phyloP scores from a whole-genome alignment of 2,329 filamentous ascomycete species.

The Xenoacremonium recifei region DNA sequence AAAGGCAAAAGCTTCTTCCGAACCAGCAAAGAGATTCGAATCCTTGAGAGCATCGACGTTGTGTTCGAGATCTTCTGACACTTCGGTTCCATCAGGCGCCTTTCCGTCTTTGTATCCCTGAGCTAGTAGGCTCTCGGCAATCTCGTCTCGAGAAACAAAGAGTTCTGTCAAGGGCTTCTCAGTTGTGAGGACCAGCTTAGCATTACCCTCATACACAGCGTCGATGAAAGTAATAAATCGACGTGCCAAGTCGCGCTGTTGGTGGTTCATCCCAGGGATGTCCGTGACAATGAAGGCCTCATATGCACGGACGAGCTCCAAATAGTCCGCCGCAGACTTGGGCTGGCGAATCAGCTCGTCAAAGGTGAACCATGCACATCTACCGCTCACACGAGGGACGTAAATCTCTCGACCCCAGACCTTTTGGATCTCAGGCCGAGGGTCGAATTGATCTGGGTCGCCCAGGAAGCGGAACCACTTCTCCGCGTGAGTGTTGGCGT shows the following conservation, averaged over 20 bases:
- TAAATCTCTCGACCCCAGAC: constrained; percentile 92
- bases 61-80: constrained; percentile 86
- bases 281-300: constrained; percentile 91
- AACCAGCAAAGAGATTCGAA: constrained; percentile 84
- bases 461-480: constrained; percentile 97
- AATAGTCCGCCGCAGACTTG: constrained; percentile 90
- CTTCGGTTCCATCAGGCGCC: constrained; percentile 60
- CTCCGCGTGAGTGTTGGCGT: constrained; percentile 77
- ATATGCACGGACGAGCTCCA: constrained; percentile 87
- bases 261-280: constrained; percentile 87
- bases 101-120: constrained; percentile 48
- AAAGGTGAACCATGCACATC: constrained; percentile 88
- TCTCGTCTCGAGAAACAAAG: constrained; percentile 74
- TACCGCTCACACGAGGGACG: constrained; percentile 84
- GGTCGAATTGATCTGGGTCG: constrained; percentile 71
- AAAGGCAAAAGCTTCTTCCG: constrained; percentile 96
- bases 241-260: constrained; percentile 80
- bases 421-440: constrained; percentile 73
- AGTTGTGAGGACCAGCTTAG: constrained; percentile 93
- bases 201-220: constrained; percentile 87
- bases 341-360: constrained; percentile 85
- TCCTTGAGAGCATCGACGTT: constrained; percentile 83
- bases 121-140: constrained; percentile 56
- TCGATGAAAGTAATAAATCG: constrained; percentile 98
- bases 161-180: constrained; percentile 81